Base-by-base conservation (phyloP, 2,329 filamentous ascomycete genomes). In the Aspergillus piperis region DNA sequence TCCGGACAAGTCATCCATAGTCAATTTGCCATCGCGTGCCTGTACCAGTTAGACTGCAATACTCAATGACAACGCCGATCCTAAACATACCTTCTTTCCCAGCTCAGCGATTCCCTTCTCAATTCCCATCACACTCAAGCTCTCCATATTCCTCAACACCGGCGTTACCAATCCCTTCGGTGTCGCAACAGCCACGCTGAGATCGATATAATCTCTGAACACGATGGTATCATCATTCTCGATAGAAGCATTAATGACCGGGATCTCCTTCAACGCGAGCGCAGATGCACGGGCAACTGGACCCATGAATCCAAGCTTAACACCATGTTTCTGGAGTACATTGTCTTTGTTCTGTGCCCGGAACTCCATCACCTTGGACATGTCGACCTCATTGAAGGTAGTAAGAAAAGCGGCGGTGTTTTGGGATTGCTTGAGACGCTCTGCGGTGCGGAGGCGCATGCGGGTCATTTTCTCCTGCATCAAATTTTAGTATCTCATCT, bases 251-350 rank as follows among this genome's bases (percentile, higher is more conserved):
- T 99, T 99, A 70, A 98, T 91, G 1, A 88, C 89, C 13, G 93
- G 95, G n/a, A 98, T 82, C 66, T 98, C 93, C 72, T 90, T 90
- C 91, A 97, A 96, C 60, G 95, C 95, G 62, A 98, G 83, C 44
- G 96, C 87, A 70, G 87, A 91, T 48, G 95, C 95, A 65, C 90
- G 90, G 3, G 94, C 91, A 80, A 99, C 99, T 58, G 94, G 94
- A 76, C 92, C 94, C 94, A 99, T 98, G 83, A 98, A 99, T n/a
- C 95, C 95, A 57, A 99, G 89, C 83, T 98, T 99, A 61, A 97
- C 90, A 44, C 93, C 93, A 10, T 91, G 94, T 83, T 94, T 96
- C 85, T 98, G 96, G 59, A 98, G 83, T 21, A 97, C 83, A 60
- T 96, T 92, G 62, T 98, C 94, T 83, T 98, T 98, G 86, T 97